Evolutionary conservation across 2,329 filamentous ascomycete species (phyloP).

Genomic region (Aspergillus aculeatus): DNA sequence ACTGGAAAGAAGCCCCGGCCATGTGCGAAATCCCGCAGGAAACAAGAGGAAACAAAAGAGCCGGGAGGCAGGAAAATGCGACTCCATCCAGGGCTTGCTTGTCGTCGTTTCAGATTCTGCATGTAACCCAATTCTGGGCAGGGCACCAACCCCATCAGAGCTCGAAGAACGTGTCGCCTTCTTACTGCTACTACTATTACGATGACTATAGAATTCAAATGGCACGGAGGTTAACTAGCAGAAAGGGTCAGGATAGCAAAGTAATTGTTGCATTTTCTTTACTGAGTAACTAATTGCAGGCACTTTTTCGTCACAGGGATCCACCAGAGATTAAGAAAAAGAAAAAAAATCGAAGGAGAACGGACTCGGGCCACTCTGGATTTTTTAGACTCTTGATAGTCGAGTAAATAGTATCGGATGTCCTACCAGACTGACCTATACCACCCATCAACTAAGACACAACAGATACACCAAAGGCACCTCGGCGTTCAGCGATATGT

Average conservation of each 20-base stretch:
- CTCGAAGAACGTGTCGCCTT: background rate
- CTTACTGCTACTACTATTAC: no score
- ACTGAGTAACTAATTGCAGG: background rate
- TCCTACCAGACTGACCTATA: background rate
- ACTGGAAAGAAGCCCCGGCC: background rate
- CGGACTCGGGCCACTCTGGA: background rate
- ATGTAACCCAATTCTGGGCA: constrained; percentile 9
- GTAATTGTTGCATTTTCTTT: background rate
- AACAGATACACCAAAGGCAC: no score
- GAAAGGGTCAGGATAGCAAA: background rate
- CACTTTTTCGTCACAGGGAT: background rate
- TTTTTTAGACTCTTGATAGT: background rate
- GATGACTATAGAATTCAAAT: no score
- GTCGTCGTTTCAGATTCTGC: constrained; percentile 19
- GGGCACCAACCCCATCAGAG: background rate
- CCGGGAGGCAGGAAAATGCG: background rate
- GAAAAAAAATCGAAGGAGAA: background rate
- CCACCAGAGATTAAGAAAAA: background rate
- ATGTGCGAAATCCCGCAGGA: background rate
- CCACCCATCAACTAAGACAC: no score
- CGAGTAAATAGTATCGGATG: background rate
- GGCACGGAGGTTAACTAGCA: no score
- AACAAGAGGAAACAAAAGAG: background rate
- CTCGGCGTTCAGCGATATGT: background rate
- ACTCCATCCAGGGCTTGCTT: background rate